Evolutionary conservation across 2,329 filamentous ascomycete species (phyloP), one percentile per base, ranked within the genome.

Genomic region (Clarireedia hainanense): DNA sequence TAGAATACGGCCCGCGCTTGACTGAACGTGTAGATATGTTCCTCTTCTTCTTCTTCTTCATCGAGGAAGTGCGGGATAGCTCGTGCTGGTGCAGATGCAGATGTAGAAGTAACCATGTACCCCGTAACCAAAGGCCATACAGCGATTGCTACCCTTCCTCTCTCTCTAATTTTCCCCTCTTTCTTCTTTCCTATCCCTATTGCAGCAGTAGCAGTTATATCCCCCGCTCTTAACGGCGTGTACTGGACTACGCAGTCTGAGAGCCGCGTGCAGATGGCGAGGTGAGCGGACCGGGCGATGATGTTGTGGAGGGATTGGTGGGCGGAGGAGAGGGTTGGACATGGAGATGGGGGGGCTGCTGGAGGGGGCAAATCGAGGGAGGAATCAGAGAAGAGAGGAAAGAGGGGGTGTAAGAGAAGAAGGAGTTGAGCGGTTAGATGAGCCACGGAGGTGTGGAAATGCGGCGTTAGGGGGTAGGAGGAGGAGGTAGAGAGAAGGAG

Each of bases 401-500:
- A 57, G 0, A 68, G 57, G 12, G 66, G 65, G 9, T 58, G 24
- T 3, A 68, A 51, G 9, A 68, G 52, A 7, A 75, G 65, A 7
- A 74, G 72, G 58, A 79, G 72, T 62, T 78, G 76, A 47, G 78
- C 78, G 43, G 75, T 76, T 34, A 79, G 70, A 57, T 74, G 76
- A 56, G 77, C 72, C 1, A 76, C 74, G 51, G 76, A 74, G 6
- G 71, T 70, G 50, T 74, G 71, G 58, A 78, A 67, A 40, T 60
- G 30, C 1, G 55, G 27, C 1, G 66, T 64, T 45, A 63, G 51
- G 9, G 62, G 40, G 7, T 50, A 24, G 15, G 17, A 14, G 2
- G 56, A 10, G 27, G 27, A 3, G 27, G 7, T 30, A 30, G 3
- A 30, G 27, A 10, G 6, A 10, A 30, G 7, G 27, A 30, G 7